These are phyloP conservation scores for Ophiostoma himal-ulmi DNA, from an alignment of 2,329 filamentous ascomycete species.

Conservation along the genomic window DNA sequence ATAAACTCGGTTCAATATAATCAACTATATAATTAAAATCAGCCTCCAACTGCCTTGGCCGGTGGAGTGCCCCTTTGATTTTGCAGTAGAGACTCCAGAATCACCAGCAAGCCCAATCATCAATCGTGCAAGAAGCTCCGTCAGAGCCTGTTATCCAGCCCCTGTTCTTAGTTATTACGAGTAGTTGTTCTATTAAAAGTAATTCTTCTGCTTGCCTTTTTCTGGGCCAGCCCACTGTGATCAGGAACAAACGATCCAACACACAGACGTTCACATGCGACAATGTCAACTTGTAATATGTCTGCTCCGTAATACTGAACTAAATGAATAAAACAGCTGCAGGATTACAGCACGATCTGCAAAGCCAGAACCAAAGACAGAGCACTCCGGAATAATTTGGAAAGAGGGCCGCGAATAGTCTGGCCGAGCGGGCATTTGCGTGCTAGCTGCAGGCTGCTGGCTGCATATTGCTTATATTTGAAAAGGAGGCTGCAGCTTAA, in stretches of 20 bases:
- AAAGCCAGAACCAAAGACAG: not conserved
- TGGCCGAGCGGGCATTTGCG: not conserved
- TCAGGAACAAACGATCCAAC: not conserved
- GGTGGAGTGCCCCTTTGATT: not conserved
- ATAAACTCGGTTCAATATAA: too few species aligned
- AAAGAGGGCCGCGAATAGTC: not conserved
- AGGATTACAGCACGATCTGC: not conserved
- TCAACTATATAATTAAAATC: not conserved
- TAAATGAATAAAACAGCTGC: not conserved
- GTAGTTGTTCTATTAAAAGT: too few species aligned
- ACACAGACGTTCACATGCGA: not conserved
- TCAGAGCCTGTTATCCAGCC: not conserved
- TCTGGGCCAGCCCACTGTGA: not conserved
- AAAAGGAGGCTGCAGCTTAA: conserved; percentile 6
- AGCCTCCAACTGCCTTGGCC: not conserved
- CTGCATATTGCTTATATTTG: not conserved
- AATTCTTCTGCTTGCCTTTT: too few species aligned
- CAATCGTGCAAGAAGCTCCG: not conserved
- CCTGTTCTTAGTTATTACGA: not conserved
- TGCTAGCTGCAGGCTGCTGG: not conserved
- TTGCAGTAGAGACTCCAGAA: not conserved
- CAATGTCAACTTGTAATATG: too few species aligned
- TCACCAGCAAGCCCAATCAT: not conserved
- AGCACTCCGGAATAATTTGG: not conserved
- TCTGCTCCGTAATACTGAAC: not conserved